These are phyloP conservation scores for Talaromyces wortmannii DNA, from an alignment of 495 filamentous ascomycete species.

Conservation along the genomic window DNA sequence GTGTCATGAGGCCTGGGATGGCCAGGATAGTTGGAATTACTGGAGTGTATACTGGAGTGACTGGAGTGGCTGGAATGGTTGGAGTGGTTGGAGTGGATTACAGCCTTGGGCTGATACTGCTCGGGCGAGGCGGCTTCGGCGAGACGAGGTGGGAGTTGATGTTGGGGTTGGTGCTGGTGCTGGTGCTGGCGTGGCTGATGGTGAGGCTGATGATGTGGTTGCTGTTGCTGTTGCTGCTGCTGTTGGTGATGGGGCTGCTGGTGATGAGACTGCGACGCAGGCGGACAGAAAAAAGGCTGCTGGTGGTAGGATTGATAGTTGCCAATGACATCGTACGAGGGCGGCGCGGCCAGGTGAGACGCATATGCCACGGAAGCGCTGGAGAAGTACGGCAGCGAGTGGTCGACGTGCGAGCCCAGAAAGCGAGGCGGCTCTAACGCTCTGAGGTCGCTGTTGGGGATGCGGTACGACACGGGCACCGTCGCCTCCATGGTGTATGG, in stretches of 20 bases:
- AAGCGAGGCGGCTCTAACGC: conserved; percentile 29
- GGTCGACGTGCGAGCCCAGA: conserved; percentile 25
- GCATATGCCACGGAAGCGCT: conserved; percentile 25
- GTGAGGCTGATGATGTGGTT: conserved; percentile 22
- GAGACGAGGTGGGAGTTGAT: background rate
- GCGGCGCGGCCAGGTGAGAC: conserved; percentile 27
- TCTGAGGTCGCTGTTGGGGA: conserved; percentile 30
- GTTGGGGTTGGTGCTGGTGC: background rate
- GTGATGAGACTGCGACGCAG: conserved; percentile 16
- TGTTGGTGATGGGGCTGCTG: conserved; percentile 21
- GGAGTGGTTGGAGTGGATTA: conserved; percentile 7
- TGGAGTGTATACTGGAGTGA: conserved; percentile 8
- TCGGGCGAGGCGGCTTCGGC: background rate
- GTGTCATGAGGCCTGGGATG: background rate
- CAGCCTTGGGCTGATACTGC: background rate
- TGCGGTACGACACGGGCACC: conserved; percentile 37
- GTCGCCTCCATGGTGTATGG: conserved; percentile 30
- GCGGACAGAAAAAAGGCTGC: conserved; percentile 19
- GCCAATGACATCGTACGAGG: conserved; percentile 24
- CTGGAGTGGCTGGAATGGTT: conserved; percentile 24
- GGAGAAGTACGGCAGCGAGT: conserved; percentile 31
- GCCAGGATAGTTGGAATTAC: too few relatives aligned
- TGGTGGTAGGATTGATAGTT: conserved; percentile 20
- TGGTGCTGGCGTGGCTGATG: conserved; percentile 5
- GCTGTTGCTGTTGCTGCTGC: conserved; percentile 15